phyloP scores from a whole-genome alignment of 495 filamentous ascomycete genomes.

The Penicillium herquei region DNA sequence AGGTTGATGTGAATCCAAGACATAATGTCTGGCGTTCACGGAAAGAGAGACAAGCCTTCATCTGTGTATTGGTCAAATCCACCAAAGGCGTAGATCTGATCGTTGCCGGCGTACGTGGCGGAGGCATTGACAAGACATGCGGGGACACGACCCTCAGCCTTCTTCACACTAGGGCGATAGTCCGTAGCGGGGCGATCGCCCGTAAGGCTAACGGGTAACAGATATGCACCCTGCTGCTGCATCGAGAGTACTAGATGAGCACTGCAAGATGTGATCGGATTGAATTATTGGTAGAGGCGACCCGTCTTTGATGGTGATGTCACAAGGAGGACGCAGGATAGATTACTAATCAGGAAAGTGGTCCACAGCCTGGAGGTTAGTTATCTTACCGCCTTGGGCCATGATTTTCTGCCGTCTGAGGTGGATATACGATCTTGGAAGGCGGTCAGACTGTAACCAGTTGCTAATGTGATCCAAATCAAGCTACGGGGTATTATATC shows the following conservation, averaged over 20 bases:
- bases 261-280: slow-evolving; percentile 22
- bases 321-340: no score
- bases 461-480: no score
- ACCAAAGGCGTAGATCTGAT: slow-evolving; percentile 96
- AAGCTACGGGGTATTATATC: no score
- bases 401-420: no score
- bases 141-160: slow-evolving; percentile 80
- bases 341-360: no score
- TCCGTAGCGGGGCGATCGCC: slow-evolving; percentile 62
- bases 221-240: slow-evolving; percentile 66
- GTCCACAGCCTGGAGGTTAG: no score
- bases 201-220: slow-evolving; percentile 77
- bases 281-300: slow-evolving; percentile 1
- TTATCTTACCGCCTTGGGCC: no score
- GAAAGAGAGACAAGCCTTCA: slow-evolving; percentile 55
- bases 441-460: no score
- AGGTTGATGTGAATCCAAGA: not conserved
- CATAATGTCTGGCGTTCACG: not conserved
- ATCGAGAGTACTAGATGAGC: slow-evolving; percentile 23
- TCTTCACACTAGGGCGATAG: slow-evolving; percentile 78
- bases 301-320: no score
- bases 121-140: slow-evolving; percentile 97
- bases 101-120: slow-evolving; percentile 92
- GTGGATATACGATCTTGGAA: no score
- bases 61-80: slow-evolving; percentile 99